phyloP scores from a whole-genome alignment of 2,329 filamentous ascomycete genomes.

The Neopestalotiopsis clavispora region DNA sequence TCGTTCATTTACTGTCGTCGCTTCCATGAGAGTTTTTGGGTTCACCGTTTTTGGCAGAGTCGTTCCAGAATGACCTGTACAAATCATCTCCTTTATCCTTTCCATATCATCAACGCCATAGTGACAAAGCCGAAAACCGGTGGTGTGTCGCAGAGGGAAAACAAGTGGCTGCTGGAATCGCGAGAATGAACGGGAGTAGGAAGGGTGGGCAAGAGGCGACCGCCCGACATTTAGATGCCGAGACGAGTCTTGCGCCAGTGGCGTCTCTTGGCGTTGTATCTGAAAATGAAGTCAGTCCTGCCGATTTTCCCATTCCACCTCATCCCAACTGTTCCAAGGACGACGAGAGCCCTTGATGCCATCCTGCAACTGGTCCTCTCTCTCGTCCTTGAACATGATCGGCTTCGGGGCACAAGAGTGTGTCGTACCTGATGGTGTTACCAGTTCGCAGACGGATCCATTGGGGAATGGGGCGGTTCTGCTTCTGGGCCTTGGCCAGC shows the following conservation, averaged over 20 bases:
- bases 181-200: constrained; percentile 36
- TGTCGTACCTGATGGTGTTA: constrained; percentile 97
- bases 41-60: background rate
- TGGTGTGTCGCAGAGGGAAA: constrained; percentile 16
- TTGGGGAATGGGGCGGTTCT: constrained; percentile 99
- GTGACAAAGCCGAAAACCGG: constrained; percentile 13
- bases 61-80: constrained; percentile 5
- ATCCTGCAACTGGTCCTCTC: background rate
- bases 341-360: background rate
- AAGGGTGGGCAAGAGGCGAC: constrained; percentile 32
- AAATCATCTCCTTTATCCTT: constrained; percentile 14
- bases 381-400: background rate
- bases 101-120: constrained; percentile 21
- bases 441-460: constrained; percentile 98
- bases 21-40: background rate
- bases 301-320: background rate
- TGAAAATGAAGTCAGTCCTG: constrained; percentile 46
- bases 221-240: constrained; percentile 82
- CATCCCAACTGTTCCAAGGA: background rate
- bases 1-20: constrained; percentile 9
- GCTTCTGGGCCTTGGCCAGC: constrained; percentile 99
- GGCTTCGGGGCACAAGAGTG: constrained; percentile 16
- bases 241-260: constrained; percentile 99
- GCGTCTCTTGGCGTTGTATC: constrained; percentile 99
- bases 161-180: constrained; percentile 10